Percentiles rank a stretch among this genome's conserved stretches.
phyloP scores from a whole-genome alignment of 345 rosid species.

The Eutrema heterophyllum region DNA sequence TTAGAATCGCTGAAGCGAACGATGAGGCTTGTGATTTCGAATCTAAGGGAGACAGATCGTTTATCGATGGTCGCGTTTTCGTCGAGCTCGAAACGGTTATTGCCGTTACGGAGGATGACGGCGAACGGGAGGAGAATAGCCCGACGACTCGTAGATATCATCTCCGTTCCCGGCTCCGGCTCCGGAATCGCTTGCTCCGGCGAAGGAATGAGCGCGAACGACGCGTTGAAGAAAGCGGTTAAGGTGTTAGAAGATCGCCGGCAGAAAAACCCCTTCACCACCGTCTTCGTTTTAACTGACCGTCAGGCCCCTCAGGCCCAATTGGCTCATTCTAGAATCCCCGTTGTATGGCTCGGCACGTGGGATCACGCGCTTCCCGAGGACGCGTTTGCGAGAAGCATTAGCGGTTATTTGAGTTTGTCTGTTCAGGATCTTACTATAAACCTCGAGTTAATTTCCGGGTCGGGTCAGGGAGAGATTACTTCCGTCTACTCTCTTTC shows the following conservation, averaged over 20 bases:
- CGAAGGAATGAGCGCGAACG: constrained; percentile 53
- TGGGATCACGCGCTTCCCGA: constrained; percentile 35
- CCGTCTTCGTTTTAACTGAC: constrained; percentile 54
- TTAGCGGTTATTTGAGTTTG: constrained; percentile 43
- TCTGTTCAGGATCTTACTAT: constrained; percentile 63
- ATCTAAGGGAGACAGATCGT: constrained; percentile 56
- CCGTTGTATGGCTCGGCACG: constrained; percentile 42
- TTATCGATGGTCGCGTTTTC: constrained; percentile 81
- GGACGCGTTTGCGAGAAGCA: constrained; percentile 40
- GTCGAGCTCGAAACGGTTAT: constrained; percentile 57
- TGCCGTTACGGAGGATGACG: constrained; percentile 71
- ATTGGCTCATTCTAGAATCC: constrained; percentile 29
- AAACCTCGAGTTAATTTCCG: constrained; percentile 55
- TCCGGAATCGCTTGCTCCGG: constrained; percentile 44
- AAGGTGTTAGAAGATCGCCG: constrained; percentile 87
- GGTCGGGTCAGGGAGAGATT: constrained; percentile 63
- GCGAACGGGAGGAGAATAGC: constrained; percentile 63
- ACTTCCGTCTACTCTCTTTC: constrained; percentile 50
- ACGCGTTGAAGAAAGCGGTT: constrained; percentile 83
- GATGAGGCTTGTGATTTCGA: constrained; percentile 55
- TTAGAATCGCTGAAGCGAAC: constrained; percentile 57
- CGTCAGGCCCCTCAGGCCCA: constrained; percentile 34
- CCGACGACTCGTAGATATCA: constrained; percentile 52
- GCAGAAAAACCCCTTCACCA: constrained; percentile 57
- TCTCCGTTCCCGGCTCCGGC: constrained; percentile 33